Evolutionary conservation across 2,329 filamentous ascomycete species (phyloP), one percentile per base, ranked within the genome.

Genomic region (Sphaerulina vaccinii): DNA sequence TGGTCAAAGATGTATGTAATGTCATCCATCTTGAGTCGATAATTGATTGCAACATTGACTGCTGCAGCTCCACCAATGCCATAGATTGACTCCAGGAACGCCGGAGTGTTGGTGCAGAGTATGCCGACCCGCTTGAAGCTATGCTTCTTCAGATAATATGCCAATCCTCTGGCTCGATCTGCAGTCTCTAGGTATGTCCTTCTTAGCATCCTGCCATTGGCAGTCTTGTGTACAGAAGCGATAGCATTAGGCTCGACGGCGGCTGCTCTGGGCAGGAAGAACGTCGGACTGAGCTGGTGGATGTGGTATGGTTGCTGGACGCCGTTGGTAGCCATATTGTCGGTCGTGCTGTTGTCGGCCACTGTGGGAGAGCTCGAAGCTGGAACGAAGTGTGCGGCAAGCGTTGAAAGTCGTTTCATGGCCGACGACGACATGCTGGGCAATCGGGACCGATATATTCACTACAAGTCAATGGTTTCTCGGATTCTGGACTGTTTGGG

Each of bases 1-100:
- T 91, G 92, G 35, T 85, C 82, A 65, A 99, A 89, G 55, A 97
- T 95, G 70, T 97, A 99, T 16, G 81, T 77, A 52, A 99, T 86
- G 65, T 99, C 93, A 56, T 91, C 88, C 29, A 81, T 76, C 68
- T 93, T 93, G 39, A 96, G 74, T 2, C 86, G 75, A 62, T 88
- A 88, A 60, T 89, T 89, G 39, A 85, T 82, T 2, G 78, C 80
- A 47, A 96, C 87, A 55, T 90, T 83, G 19, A 95, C 81, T 6
- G 79, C 88, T 1, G 90, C 90, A 0, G 88, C 88, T 1, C 88
- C 91, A 1, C 85, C 85, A 61, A 96, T 86, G 1, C 88, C 93
- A 66, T 89, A 99, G 56, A 96, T 88, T 5, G 84, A 82, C 72
- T 97, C 92, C 22, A 99, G 77, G 64, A 97, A 97, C 0, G 91